Percentiles rank a stretch among this genome's conserved stretches.
phyloP scores from a whole-genome alignment of 129 eudicot genomes.

The carrot (Daucus carota) region DH1_v3.0 NC_030388.2:12279501-12280000 shows the following conservation, averaged over 20 bases:
- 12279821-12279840: background rate
- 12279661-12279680: background rate
- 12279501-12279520: slow-evolving; percentile 95
- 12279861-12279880: background rate
- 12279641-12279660: background rate
- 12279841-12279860: background rate
- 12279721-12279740: background rate
- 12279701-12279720: background rate
- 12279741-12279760: background rate
- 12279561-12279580: background rate
- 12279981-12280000: background rate
- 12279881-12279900: background rate
- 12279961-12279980: background rate
- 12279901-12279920: background rate
- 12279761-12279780: background rate
- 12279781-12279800: background rate
- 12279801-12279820: background rate
- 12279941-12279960: background rate
- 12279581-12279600: background rate
- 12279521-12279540: slow-evolving; percentile 86
- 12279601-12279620: background rate
- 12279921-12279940: background rate
- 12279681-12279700: background rate
- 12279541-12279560: background rate
- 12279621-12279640: background rate